Percentiles rank a stretch among this genome's conserved stretches.
Conservation (phyloP, 768 basidiomycete species). For the Filobasidium floriforme region DNA sequence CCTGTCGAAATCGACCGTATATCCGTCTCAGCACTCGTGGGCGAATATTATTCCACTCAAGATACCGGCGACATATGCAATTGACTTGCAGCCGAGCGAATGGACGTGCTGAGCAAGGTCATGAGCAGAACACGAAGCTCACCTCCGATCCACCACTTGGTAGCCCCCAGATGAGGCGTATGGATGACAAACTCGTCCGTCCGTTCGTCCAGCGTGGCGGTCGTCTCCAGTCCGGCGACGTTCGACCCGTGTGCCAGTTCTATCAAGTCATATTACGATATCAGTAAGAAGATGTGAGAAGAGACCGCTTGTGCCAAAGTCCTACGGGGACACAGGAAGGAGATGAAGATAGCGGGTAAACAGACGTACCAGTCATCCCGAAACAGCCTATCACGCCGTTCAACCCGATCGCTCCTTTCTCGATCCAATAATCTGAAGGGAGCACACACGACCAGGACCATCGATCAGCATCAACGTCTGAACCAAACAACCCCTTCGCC, state of each 20-base stretch:
- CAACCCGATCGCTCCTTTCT: slow-evolving; percentile 46
- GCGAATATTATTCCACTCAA: too few species aligned
- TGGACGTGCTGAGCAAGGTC: too few species aligned
- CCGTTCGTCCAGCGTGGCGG: slow-evolving; percentile 46
- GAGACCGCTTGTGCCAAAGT: background rate
- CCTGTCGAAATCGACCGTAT: too few species aligned
- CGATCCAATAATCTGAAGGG: slow-evolving; percentile 45
- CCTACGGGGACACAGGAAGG: background rate
- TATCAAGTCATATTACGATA: background rate
- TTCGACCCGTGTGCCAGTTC: slow-evolving; percentile 46
- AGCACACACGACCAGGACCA: too few species aligned
- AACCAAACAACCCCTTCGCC: too few species aligned
- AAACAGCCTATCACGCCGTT: slow-evolving; percentile 49
- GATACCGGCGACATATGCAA: too few species aligned
- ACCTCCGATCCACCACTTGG: slow-evolving; percentile 51
- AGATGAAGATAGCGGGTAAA: background rate
- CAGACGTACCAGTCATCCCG: slow-evolving; percentile 38
- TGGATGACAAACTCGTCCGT: slow-evolving; percentile 49
- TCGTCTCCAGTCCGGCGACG: slow-evolving; percentile 49
- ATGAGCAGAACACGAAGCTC: background rate
- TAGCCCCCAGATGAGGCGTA: slow-evolving; percentile 47
- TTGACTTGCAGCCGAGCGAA: too few species aligned
- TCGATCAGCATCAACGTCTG: too few species aligned
- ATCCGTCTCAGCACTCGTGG: too few species aligned
- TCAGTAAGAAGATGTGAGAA: background rate